phyloP scores from a whole-genome alignment of 345 rosid species.

The Psidium guajava region DNA sequence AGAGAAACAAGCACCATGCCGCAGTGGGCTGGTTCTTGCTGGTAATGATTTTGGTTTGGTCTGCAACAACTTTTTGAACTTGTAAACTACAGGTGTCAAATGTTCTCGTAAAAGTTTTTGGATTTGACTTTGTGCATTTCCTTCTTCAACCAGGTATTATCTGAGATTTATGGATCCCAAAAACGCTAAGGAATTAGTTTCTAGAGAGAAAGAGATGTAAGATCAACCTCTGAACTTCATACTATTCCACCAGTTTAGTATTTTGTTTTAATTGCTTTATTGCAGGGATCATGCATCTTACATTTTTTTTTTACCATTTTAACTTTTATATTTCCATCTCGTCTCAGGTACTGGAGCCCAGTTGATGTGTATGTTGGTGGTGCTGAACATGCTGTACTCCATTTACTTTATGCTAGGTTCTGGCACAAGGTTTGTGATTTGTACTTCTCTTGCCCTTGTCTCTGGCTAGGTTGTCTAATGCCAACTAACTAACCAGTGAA shows the following conservation, averaged over 20 bases:
- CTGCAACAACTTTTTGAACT: not conserved
- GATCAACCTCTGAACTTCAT: not conserved
- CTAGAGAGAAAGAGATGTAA: constrained; percentile 74
- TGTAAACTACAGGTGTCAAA: not conserved
- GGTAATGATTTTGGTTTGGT: constrained; percentile 27
- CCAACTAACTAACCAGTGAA: not conserved
- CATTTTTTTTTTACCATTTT: not conserved
- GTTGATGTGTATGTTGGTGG: constrained; percentile 96
- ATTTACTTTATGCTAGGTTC: constrained; percentile 85
- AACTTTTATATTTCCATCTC: not conserved
- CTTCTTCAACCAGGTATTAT: constrained; percentile 61
- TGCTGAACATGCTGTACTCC: constrained; percentile 98
- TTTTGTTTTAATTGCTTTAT: not conserved
- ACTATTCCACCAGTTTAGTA: not conserved
- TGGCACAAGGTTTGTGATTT: constrained; percentile 78
- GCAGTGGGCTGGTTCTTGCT: constrained; percentile 99
- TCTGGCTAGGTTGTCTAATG: not conserved
- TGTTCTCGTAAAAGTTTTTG: not conserved
- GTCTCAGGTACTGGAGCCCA: constrained; percentile 76
- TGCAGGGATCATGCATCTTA: not conserved
- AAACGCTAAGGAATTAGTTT: constrained; percentile 62
- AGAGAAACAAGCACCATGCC: constrained; percentile 99
- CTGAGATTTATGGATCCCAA: constrained; percentile 92
- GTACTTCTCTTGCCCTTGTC: not conserved
- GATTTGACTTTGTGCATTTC: not conserved